Conservation (phyloP, 169 alveolate genomes). For the Cryptosporidium ubiquitum region DNA sequence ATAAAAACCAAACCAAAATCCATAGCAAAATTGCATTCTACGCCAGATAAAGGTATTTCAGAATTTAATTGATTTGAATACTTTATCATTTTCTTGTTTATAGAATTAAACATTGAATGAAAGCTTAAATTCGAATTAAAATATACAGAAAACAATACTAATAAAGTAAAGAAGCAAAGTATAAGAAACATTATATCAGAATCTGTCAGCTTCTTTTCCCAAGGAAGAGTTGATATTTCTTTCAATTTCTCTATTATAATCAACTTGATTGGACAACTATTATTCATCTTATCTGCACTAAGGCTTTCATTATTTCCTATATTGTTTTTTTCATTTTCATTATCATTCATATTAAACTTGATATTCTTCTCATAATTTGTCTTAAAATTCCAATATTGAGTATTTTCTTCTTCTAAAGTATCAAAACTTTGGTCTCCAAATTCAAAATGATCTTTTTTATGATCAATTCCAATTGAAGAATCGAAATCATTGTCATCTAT, state of each 20-base stretch:
- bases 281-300: neutral
- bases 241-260: neutral
- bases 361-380: neutral
- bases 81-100: neutral
- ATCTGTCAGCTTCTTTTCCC: constrained; percentile 40
- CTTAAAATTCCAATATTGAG: neutral
- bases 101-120: neutral
- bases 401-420: neutral
- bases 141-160: constrained; percentile 7
- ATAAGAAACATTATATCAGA: constrained; percentile 16
- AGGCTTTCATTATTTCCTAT: neutral
- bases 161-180: constrained; percentile 6
- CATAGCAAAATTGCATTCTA: constrained; percentile 38
- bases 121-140: constrained; percentile 14
- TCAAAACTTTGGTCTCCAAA: neutral
- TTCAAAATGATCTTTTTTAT: no score
- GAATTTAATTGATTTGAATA: neutral
- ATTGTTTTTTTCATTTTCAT: neutral
- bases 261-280: constrained; percentile 32
- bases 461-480: neutral
- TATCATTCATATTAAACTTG: neutral
- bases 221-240: constrained; percentile 10
- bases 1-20: constrained; percentile 32
- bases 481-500: neutral
- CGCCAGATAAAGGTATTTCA: neutral